Base-by-base conservation (phyloP, 2,329 filamentous ascomycete species). In the Fusarium guadeloupense region DNA sequence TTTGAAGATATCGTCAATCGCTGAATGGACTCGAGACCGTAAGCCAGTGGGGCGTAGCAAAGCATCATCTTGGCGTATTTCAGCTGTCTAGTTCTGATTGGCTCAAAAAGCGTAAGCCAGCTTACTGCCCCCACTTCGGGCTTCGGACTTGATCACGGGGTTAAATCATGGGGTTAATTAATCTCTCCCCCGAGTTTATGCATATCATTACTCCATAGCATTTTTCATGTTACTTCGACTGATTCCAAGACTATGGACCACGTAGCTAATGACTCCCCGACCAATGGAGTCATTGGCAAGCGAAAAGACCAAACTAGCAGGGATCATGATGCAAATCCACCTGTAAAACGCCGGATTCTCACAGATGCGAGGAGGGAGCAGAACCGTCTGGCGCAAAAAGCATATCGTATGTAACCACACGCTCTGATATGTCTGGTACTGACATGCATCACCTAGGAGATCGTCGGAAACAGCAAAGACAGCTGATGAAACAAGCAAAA, bases 281-380 rank as follows among this genome's bases (percentile, higher is more conserved):
- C 16, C 1, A 21, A 33, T 9, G 5, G 2, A 2, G 2, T 6
- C 0, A 3, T 2, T 9, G 5, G 1, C 0, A 40, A 38, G 12
- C 47, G n/a, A 5, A 4, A 13, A 4, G 2, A 26, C 23, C 20
- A 19, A 13, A 6, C 8, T 1, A 3, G 13, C 1, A 10, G n/a
- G 12, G 37, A 10, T 6, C 6, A 33, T 33, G 31, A 17, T 5
- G 4, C 23, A 2, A 17, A 28, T 3, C 40, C 42, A 1, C 14
- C 58, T 3, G 3, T 39, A 5, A 43, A 61, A 28, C 53, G 45
- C 6, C 60, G 70, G 14, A 47, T 62, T 7, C 0, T 72, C 1
- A 72, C 70, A 0, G 31, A 41, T 0, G 70, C 70, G 0, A 33
- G 70, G 2, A 69, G 62, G 17, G 70, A 71, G 20, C 68, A 71